Evolutionary conservation across 2,329 filamentous ascomycete species (phyloP), one percentile per base, ranked within the genome.

Genomic region (Fusarium siculi): DNA sequence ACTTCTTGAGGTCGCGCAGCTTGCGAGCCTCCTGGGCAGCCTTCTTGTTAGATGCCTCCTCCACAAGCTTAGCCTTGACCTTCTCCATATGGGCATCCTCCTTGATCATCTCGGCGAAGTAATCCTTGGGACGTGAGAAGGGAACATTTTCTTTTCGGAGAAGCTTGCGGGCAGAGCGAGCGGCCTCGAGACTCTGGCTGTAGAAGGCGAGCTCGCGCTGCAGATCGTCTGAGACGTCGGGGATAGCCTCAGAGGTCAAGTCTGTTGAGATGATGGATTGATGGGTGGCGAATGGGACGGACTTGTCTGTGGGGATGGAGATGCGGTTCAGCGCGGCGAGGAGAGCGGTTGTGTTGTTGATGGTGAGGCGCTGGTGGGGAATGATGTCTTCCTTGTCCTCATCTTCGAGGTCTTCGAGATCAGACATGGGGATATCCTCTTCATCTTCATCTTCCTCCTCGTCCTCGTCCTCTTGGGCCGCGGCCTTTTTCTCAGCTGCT

Each of bases 21-120:
- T 95, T 95, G 81, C 95, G 90, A 11, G 96, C 96, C 83, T 99
- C 96, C 30, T 93, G 91, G 34, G 94, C 90, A 2, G 96, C 96
- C 87, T 97, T 97, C 88, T 97, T 97, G 70, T 91, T 88, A 16
- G 96, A 93, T 1, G 96, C 96, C 80, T 97, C 94, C 79, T 98
- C 95, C 71, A 97, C 89, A 78, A 98, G 86, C 88, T 97, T 97
- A 79, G 92, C 90, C 87, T 97, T 97, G 81, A 99, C 93, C 87
- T 93, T 95, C 81, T 93, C 93, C 96, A 99, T 99, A 83, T 98
- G 96, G 78, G 97, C 96, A 81, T 99, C 96, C 79, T 92, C 94
- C 90, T 98, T 98, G 79, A 98, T 92, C 95, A 98, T 99, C 87
- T 99, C 96, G 49, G 96, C 96, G 78, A 99, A 99, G 85, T 97